Evolutionary conservation across 371 early-diverging fungal species (phyloP), one percentile per base, ranked within the genome.

Genomic region (Mucor lusitanicus): DNA sequence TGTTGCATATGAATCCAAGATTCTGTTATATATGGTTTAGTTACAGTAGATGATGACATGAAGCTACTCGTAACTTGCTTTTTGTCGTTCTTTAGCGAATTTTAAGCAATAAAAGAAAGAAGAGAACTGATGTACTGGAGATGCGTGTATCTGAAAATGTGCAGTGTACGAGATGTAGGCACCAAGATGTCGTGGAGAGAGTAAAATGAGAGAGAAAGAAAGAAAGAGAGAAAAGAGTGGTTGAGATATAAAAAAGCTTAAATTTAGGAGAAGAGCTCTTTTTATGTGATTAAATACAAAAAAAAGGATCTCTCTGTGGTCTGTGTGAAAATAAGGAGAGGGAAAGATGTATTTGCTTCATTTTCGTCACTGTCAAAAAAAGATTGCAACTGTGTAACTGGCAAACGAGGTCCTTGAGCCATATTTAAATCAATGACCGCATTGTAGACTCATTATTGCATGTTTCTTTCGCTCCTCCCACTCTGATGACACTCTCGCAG

Each of bases 41-140:
- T 68, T 61, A 81, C 64, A 59, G 81, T 78, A 67, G 81, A 74
- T 62, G 78, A 81, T 60, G 81, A 78, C 81, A 81, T 81, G 70
- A 72, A 67, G 56, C 54, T 21, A 60, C 13, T 60, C 56, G 39
- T 27, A 61, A 48, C 17, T 42, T 42, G 23, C 40, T 48, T 35
- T 30, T 32, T 32, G 1, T 61, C 50, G 50, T 46, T 30, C 23
- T 12, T 53, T 12, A 32, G 50, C 33, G 23, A 6, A 15, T 53
- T 27, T 53, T 53, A 53, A 23, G 6, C 27, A 27, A 48, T 27
- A 27, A 35, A 6, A 33, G 30, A 30, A 33, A 33, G 8, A 33
- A 8, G 17, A 17, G 6, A 53, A 27, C 27, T 27, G 12, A 27
- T 27, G 27, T 53, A 27, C 21, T 46, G 46, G 3, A 46, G 5